Evolutionary conservation across 179 eudicot genomes (phyloP).

Genomic region (Amaranthus tricolor): DNA sequence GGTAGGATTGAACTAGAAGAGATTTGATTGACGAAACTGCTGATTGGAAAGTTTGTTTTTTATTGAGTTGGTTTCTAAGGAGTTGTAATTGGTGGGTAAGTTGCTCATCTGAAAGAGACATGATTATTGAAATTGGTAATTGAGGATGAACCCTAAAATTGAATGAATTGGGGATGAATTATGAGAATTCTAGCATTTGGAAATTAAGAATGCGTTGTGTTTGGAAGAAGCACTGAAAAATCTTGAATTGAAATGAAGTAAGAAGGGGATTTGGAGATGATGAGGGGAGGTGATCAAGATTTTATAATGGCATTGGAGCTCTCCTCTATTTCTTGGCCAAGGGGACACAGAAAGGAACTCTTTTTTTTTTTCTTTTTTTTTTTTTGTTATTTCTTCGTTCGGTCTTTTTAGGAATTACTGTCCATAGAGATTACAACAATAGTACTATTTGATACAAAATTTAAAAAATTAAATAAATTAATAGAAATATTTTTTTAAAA

Average conservation of each 20-base stretch:
- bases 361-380: no score
- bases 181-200: not conserved
- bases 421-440: no score
- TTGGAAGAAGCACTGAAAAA: not conserved
- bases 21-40: constrained; percentile 58
- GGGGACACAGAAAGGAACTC: not conserved
- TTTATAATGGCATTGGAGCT: no score
- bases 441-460: no score
- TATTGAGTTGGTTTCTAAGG: constrained; percentile 61
- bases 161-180: not conserved
- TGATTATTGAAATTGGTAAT: not conserved
- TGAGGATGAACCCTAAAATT: constrained; percentile 21
- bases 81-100: constrained; percentile 51
- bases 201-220: not conserved
- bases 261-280: not conserved
- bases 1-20: constrained; percentile 47
- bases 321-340: constrained; percentile 1
- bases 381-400: no score
- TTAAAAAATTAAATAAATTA: no score
- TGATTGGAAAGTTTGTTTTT: constrained; percentile 69
- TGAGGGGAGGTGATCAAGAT: not conserved
- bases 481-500: no score
- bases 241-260: not conserved
- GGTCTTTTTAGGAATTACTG: no score
- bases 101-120: constrained; percentile 22